These are phyloP conservation scores for Nadsonia fulvescens DNA, from an alignment of 805 yeast species.

Conservation along the genomic window DNA sequence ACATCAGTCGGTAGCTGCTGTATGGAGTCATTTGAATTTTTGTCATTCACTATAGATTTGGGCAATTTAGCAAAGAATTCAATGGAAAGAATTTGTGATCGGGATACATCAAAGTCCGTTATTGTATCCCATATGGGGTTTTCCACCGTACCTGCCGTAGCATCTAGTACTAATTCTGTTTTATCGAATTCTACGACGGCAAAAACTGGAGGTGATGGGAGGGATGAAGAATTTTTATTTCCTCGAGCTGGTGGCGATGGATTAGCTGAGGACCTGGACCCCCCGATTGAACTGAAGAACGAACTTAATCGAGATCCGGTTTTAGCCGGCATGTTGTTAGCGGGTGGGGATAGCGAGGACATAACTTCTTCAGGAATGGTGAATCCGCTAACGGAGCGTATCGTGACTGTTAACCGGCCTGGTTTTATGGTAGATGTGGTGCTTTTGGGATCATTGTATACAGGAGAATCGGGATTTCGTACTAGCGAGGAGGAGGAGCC, in stretches of 20 bases:
- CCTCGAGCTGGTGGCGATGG: constrained; percentile 3
- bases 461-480: too few species aligned
- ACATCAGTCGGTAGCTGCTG: constrained; percentile 5
- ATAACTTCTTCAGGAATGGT: constrained; percentile 2
- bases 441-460: too few species aligned
- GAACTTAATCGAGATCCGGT: constrained; percentile 21
- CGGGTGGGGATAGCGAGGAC: constrained; percentile 38
- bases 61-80: constrained; percentile 66
- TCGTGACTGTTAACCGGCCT: too few species aligned
- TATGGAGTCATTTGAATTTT: too few species aligned
- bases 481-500: too few species aligned
- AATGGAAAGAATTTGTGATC: constrained; percentile 46
- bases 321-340: constrained; percentile 62
- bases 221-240: constrained; percentile 3
- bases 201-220: constrained; percentile 57
- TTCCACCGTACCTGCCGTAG: constrained; percentile 64
- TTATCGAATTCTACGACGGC: constrained; percentile 89
- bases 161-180: constrained; percentile 75
- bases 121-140: constrained; percentile 76
- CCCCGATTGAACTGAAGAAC: constrained; percentile 2
- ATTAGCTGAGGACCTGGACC: constrained; percentile 3
- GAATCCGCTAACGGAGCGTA: background rate
- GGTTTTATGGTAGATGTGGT: too few species aligned
- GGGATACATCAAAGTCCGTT: constrained; percentile 75
- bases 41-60: constrained; percentile 2